These are phyloP conservation scores for Lachancea sp. DNA, from an alignment of 805 yeast genomes.

Conservation along the genomic window DNA sequence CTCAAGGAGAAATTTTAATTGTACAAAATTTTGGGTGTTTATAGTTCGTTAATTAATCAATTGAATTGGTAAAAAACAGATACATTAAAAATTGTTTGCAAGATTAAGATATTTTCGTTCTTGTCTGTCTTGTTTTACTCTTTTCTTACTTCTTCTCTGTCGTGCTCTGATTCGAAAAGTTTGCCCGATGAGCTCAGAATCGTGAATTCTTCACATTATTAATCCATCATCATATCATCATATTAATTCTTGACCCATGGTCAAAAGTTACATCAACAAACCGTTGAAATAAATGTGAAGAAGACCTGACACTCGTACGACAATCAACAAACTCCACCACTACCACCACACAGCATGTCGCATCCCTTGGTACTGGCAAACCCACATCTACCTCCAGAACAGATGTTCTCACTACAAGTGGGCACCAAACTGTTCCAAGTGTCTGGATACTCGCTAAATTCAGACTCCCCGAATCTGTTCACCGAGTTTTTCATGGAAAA, in stretches of 20 bases:
- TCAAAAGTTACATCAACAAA: too few species aligned
- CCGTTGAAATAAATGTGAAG: too few species aligned
- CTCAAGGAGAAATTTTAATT: background rate
- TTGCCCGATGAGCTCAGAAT: too few species aligned
- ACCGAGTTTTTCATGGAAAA: conserved; percentile 51
- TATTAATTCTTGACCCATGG: too few species aligned
- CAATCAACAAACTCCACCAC: too few species aligned
- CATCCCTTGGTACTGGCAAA: conserved; percentile 36
- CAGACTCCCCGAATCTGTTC: conserved; percentile 85
- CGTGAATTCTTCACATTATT: too few species aligned
- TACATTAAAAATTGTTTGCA: background rate
- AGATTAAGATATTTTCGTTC: too few species aligned
- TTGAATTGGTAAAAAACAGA: conserved; percentile 7
- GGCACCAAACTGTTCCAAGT: conserved; percentile 7
- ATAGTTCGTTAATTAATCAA: conserved; percentile 19
- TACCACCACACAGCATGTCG: background rate
- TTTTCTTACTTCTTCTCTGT: too few species aligned
- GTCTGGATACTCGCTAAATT: conserved; percentile 79
- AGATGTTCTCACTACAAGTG: conserved; percentile 62
- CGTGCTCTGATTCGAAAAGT: too few species aligned
- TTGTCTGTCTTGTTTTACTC: background rate
- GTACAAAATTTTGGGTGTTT: conserved; percentile 16
- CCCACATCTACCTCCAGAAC: conserved; percentile 56
- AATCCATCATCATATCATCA: too few species aligned
- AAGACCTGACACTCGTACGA: too few species aligned